phyloP scores from a whole-genome alignment of 106 monocot genomes.

The Iris macrosiphon region DNA sequence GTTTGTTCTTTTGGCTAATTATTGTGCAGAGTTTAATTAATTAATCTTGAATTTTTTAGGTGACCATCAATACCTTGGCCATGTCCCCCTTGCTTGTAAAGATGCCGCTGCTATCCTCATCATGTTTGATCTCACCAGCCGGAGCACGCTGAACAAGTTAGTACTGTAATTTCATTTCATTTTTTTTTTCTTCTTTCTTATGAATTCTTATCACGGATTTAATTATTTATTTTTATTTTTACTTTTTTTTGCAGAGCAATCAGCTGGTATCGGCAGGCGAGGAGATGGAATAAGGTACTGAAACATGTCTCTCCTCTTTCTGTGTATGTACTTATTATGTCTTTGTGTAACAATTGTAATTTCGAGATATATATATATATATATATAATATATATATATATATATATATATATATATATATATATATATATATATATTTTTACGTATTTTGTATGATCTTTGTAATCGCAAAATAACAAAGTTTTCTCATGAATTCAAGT shows the following conservation, averaged over 20 bases:
- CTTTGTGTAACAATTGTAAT: not conserved
- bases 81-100: constrained; percentile 78
- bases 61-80: constrained; percentile 34
- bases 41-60: too few species aligned
- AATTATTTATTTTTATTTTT: not conserved
- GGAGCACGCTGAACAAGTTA: constrained; percentile 66
- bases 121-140: constrained; percentile 89
- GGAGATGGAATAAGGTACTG: constrained; percentile 90
- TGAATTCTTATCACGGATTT: too few species aligned
- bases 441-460: not conserved
- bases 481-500: too few species aligned
- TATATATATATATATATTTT: not conserved
- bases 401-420: not conserved
- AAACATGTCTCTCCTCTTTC: not conserved
- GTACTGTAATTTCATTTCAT: constrained; percentile 11
- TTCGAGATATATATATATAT: too few species aligned
- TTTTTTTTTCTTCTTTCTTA: too few species aligned
- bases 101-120: constrained; percentile 75
- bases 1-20: not conserved
- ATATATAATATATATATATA: too few species aligned
- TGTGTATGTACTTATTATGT: not conserved
- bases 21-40: too few species aligned
- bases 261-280: constrained; percentile 67
- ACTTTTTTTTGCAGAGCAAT: constrained; percentile 47
- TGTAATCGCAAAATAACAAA: too few species aligned